Conservation (phyloP, 768 basidiomycete genomes). For the Boletus vinaceobasis region DNA sequence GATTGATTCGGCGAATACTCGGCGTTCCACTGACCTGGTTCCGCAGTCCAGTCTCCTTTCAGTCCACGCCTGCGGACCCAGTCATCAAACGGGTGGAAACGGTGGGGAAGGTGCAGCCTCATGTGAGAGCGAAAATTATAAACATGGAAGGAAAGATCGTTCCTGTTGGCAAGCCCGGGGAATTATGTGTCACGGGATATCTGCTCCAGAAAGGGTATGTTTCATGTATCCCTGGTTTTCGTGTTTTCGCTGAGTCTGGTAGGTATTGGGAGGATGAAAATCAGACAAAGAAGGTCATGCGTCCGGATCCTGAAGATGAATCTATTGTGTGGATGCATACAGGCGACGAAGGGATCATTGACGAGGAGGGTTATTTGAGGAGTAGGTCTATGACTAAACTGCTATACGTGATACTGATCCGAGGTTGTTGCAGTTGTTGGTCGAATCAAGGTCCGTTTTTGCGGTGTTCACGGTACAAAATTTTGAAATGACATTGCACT, state of each 20-base stretch:
- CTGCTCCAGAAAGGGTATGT: conserved; percentile 72
- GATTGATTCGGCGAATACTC: neutral
- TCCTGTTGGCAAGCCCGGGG: conserved; percentile 71
- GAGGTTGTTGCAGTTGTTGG: conserved; percentile 56
- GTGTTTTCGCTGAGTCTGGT: neutral
- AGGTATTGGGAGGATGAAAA: conserved; percentile 78
- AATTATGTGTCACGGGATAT: conserved; percentile 73
- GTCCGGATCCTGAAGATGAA: conserved; percentile 43
- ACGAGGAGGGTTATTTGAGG: conserved; percentile 73
- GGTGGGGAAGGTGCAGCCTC: conserved; percentile 72
- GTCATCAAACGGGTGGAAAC: conserved; percentile 77
- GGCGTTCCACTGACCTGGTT: neutral
- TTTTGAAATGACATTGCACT: conserved; percentile 1
- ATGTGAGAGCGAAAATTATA: conserved; percentile 73
- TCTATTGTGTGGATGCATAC: conserved; percentile 79
- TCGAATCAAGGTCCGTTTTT: conserved; percentile 60
- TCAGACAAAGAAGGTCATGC: conserved; percentile 62
- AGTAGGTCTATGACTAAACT: conserved; percentile 41
- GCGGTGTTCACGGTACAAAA: neutral
- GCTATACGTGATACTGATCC: neutral
- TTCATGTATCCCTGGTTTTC: neutral
- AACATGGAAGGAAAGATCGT: conserved; percentile 56
- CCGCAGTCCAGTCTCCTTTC: conserved; percentile 76
- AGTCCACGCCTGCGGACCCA: conserved; percentile 67
- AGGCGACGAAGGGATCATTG: conserved; percentile 78